Conservation (phyloP, 2,329 filamentous ascomycete species). For the Ophiostoma piceae region DNA sequence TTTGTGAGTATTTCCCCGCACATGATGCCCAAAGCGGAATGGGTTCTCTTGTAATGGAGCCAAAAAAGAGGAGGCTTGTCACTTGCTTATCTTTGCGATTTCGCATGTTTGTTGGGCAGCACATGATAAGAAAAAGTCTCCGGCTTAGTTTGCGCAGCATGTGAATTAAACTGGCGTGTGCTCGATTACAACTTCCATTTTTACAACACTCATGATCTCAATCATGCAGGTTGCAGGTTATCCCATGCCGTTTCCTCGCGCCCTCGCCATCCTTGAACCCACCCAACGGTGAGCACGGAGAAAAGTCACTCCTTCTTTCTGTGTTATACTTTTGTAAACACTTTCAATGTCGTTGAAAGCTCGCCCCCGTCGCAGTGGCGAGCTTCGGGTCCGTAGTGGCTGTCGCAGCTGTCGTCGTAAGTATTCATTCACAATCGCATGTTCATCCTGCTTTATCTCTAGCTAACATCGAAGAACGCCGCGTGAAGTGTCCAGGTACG, state of each 20-base stretch:
- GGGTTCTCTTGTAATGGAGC: neutral
- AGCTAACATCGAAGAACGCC: neutral
- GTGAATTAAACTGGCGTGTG: neutral
- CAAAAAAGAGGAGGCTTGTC: neutral
- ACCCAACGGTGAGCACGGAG: neutral
- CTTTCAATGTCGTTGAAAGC: neutral
- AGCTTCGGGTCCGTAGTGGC: neutral
- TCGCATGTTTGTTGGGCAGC: neutral
- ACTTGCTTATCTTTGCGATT: neutral
- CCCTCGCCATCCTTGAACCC: neutral
- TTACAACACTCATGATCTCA: neutral
- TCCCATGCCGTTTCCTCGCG: neutral
- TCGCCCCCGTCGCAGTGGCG: neutral
- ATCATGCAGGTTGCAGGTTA: neutral
- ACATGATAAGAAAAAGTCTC: neutral
- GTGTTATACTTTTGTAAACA: neutral
- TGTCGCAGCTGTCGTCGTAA: neutral
- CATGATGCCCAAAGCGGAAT: neutral
- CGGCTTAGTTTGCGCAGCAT: neutral
- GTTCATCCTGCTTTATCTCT: neutral
- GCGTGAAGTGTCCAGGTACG: constrained; percentile 5
- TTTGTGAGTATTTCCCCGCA: too few relatives aligned
- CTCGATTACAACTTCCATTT: neutral
- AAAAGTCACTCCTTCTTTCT: neutral
- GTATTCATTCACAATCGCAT: neutral